Percentiles rank a stretch among this genome's conserved stretches.
Evolutionary conservation across 2,329 filamentous ascomycete species (phyloP).

Genomic region (Fusarium austroafricanum): DNA sequence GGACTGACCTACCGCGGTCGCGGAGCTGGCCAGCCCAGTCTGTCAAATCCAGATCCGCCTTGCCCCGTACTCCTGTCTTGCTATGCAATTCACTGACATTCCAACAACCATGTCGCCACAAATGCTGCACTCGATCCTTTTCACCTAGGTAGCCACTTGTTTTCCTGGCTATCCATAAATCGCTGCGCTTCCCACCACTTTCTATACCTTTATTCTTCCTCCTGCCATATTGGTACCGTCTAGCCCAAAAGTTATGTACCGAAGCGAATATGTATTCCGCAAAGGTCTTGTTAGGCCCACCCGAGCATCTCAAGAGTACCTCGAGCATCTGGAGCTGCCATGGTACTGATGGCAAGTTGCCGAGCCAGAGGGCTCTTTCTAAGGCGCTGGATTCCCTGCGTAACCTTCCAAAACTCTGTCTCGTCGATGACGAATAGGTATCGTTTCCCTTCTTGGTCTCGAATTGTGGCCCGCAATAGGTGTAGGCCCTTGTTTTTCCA

Average conservation of each 20-base stretch:
- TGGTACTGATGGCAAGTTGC: slow-evolving; percentile 67
- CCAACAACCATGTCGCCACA: slow-evolving; percentile 46
- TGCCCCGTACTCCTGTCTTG: slow-evolving; percentile 47
- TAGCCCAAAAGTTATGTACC: slow-evolving; percentile 43
- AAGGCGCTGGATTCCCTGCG: slow-evolving; percentile 69
- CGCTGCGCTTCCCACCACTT: slow-evolving; percentile 20
- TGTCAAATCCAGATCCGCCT: slow-evolving; percentile 35
- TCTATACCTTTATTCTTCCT: slow-evolving; percentile 21
- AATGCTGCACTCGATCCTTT: slow-evolving; percentile 42
- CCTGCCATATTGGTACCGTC: slow-evolving; percentile 35
- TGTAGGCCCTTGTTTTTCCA: slow-evolving; percentile 68
- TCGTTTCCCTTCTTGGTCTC: slow-evolving; percentile 74
- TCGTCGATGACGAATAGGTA: slow-evolving; percentile 74
- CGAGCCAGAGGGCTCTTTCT: slow-evolving; percentile 70
- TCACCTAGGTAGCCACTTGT: slow-evolving; percentile 36
- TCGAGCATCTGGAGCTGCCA: slow-evolving; percentile 66
- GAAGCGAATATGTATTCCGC: slow-evolving; percentile 37
- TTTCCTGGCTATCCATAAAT: slow-evolving; percentile 34
- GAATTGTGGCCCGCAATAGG: slow-evolving; percentile 71
- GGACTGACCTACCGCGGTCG: slow-evolving; percentile 1
- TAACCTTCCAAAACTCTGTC: slow-evolving; percentile 76
- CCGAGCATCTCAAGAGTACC: slow-evolving; percentile 69
- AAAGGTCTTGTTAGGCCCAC: slow-evolving; percentile 54
- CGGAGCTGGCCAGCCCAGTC: slow-evolving; percentile 31
- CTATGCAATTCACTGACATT: slow-evolving; percentile 49